Evolutionary conservation across 1,284 basidiomycete genomes (phyloP).

Genomic region (Leccinum huronense): DNA sequence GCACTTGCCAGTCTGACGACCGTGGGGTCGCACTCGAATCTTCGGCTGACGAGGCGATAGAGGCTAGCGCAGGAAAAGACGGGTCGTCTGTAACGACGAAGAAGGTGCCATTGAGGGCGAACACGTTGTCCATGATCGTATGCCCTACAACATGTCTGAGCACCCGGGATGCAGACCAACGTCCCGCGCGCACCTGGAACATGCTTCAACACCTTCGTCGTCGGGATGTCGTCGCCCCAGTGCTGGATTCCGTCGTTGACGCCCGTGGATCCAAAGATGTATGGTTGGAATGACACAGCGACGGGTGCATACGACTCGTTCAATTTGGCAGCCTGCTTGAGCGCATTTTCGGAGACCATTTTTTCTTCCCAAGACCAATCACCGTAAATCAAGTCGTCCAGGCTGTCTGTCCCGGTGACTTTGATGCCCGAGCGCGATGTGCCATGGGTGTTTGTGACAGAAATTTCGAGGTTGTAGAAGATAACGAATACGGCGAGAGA

Average conservation of each 20-base stretch:
- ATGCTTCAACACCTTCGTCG: slow-evolving; percentile 53
- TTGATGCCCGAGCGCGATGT: slow-evolving; percentile 12
- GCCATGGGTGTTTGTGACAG: slow-evolving; percentile 40
- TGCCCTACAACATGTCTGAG: slow-evolving; percentile 52
- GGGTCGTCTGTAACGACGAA: slow-evolving; percentile 65
- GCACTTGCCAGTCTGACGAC: slow-evolving; percentile 61
- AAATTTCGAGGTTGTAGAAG: slow-evolving; percentile 64
- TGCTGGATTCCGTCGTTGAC: slow-evolving; percentile 51
- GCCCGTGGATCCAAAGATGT: slow-evolving; percentile 42
- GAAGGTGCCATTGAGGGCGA: slow-evolving; percentile 64
- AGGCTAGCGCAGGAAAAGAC: slow-evolving; percentile 48
- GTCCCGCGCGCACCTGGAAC: slow-evolving; percentile 50
- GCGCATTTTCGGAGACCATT: slow-evolving; percentile 49
- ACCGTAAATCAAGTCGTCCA: slow-evolving; percentile 64
- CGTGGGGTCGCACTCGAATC: slow-evolving; percentile 45
- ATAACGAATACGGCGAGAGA: slow-evolving; percentile 59
- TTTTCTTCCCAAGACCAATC: slow-evolving; percentile 63
- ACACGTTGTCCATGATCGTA: slow-evolving; percentile 76
- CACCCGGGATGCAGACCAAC: slow-evolving; percentile 8
- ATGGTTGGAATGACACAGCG: slow-evolving; percentile 23
- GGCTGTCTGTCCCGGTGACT: slow-evolving; percentile 42
- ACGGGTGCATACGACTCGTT: slow-evolving; percentile 17
- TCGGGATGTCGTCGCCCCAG: slow-evolving; percentile 56
- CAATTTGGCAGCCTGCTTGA: slow-evolving; percentile 36
- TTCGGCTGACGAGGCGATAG: slow-evolving; percentile 48